Percentiles rank a stretch among this genome's conserved stretches.
These are phyloP conservation scores for Sclerotinia trifoliorum DNA, from an alignment of 2,329 filamentous ascomycete species.

Conservation along the genomic window DNA sequence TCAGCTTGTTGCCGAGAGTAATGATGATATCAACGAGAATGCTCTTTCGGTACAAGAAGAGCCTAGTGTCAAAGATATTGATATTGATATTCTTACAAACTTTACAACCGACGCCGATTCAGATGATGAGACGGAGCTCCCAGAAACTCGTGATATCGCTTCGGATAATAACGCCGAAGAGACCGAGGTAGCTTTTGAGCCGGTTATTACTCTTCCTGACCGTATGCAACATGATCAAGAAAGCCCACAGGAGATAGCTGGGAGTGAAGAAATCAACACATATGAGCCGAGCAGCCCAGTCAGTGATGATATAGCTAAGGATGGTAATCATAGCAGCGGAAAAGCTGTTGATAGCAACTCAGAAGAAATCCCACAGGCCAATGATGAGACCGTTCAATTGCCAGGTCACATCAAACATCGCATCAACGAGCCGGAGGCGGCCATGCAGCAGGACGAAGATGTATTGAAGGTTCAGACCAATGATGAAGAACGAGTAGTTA, in stretches of 20 bases:
- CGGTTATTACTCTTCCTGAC: not conserved
- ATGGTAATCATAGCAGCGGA: not conserved
- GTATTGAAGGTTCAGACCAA: not conserved
- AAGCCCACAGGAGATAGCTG: too few relatives aligned
- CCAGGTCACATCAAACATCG: slow-evolving; percentile 1
- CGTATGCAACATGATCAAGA: not conserved
- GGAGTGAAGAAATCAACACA: not conserved
- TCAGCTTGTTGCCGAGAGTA: not conserved
- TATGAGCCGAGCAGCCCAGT: not conserved
- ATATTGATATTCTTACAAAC: not conserved
- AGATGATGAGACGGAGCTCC: not conserved
- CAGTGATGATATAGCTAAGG: not conserved
- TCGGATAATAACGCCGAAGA: not conserved
- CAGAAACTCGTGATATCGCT: not conserved
- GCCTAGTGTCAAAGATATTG: not conserved
- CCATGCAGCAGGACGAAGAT: not conserved
- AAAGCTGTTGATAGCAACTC: not conserved
- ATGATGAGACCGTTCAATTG: not conserved
- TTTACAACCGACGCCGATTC: not conserved
- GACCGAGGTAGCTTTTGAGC: not conserved
- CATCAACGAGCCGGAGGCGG: not conserved
- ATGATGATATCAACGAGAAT: not conserved
- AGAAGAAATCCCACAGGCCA: not conserved
- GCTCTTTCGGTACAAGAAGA: not conserved
- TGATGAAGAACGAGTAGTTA: not conserved